Evolutionary conservation across 768 basidiomycete genomes (phyloP), one percentile per base, ranked within the genome.

Genomic region (Pulveroboletus sp.): DNA sequence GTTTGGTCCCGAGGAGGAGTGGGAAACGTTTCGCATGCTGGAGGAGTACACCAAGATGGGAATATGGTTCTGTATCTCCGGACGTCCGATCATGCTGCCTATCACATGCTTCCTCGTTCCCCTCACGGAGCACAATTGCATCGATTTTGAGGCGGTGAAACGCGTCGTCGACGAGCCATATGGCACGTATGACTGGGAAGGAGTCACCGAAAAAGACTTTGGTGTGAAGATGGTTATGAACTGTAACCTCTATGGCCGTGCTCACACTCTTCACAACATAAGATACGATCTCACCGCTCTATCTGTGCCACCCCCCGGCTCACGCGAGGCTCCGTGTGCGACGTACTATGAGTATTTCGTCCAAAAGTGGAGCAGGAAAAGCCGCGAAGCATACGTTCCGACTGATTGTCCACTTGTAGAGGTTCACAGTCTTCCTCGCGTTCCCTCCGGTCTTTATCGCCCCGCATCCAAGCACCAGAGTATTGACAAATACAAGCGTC

Each of bases 81-180:
- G 76, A 3, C 77, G 78, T 45, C 80, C 80, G 0, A 69, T 85
- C 52, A 57, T 66, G 19, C 67, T 70, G 4, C 74, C 75, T 7
- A 69, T 83, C 40, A 78, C 79, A 47, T 75, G 82, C 50, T 88
- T 81, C 63, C 68, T 93, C 32, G 79, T 87, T 20, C 89, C 86
- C 5, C 66, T 93, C 40, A 73, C 70, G n/a, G 59, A 64, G 35
- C 66, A 73, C 24, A 61, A 66, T 17, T 69, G 73, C 37, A 75
- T 82, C 21, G 84, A 92, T 68, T 87, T 79, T 47, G 60, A 68
- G 12, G 73, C 72, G 0, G 84, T 91, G 56, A 62, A 76, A 24
- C 60, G 61, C 9, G 66, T 84, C 10, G 63, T 87, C 40, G 49
- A 67, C 6, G 67, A 77, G 40, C 81, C 80, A 1, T 65, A 60